Percentiles rank a stretch among this genome's conserved stretches.
Evolutionary conservation across 495 filamentous ascomycete genomes (phyloP).

Genomic region (Venustampulla echinocandica): DNA sequence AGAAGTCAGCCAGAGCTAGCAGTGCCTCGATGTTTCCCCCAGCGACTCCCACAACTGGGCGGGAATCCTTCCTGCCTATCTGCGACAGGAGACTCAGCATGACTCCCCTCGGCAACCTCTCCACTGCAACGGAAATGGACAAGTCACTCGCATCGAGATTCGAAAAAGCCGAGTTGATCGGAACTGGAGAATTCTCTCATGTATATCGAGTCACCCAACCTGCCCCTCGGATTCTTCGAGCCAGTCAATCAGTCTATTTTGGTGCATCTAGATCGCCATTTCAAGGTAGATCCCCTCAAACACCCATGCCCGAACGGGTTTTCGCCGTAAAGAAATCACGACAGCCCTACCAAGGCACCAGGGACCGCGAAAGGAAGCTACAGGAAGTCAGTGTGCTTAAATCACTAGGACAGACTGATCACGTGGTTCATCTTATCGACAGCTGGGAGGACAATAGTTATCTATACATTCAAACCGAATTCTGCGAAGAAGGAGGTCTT

Average conservation of each 20-base stretch:
- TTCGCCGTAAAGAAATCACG: slow-evolving; percentile 93
- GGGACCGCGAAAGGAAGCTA: slow-evolving; percentile 68
- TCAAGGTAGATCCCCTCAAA: slow-evolving; percentile 32
- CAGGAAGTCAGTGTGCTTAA: slow-evolving; percentile 72
- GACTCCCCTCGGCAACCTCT: slow-evolving; percentile 46
- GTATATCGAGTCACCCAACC: slow-evolving; percentile 65
- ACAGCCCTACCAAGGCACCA: slow-evolving; percentile 61
- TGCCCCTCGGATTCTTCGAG: slow-evolving; percentile 23
- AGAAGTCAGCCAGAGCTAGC: slow-evolving; percentile 25
- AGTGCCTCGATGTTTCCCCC: slow-evolving; percentile 47
- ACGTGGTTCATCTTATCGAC: slow-evolving; percentile 71
- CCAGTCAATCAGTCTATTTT: slow-evolving; percentile 38
- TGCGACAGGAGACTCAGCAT: slow-evolving; percentile 34
- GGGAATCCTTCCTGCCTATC: slow-evolving; percentile 42
- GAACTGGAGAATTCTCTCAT: slow-evolving; percentile 84
- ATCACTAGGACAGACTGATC: slow-evolving; percentile 62
- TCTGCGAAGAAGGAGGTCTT: slow-evolving; percentile 84
- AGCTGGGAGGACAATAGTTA: slow-evolving; percentile 74
- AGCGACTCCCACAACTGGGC: slow-evolving; percentile 69
- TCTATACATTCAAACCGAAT: slow-evolving; percentile 96
- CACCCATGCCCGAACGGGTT: slow-evolving; percentile 41
- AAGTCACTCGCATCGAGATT: slow-evolving; percentile 61
- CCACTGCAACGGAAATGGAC: slow-evolving; percentile 62
- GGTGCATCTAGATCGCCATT: slow-evolving; percentile 17
- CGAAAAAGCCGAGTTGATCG: slow-evolving; percentile 63